Base-by-base conservation (phyloP, 1,139 yeast species). In the Entelexis paramagnoliae region DNA sequence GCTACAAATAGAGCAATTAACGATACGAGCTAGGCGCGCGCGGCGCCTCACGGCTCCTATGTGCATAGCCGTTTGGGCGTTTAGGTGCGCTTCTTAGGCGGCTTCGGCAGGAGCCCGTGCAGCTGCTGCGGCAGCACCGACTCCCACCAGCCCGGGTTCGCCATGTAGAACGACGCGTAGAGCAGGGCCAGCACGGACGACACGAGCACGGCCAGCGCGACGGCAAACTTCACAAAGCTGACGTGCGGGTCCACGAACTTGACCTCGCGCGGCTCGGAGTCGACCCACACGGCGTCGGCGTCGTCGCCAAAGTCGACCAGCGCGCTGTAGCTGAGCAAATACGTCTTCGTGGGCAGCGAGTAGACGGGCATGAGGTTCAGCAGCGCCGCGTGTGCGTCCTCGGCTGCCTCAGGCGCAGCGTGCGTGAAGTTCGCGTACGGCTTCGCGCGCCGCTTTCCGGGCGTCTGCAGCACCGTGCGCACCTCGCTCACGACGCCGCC, bases 211-310 rank as follows among this genome's bases (percentile, higher is more conserved):
- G 80, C 83, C 60, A 83, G 75, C 46, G 83, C 66, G 56, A 86
- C 66, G 63, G 86, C 76, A 66, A 83, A 80, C 29, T 89, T 78
- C 68, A 83, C 80, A 54, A 81, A 59, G 0, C 94, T 81, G 60
- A 87, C 71, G 51, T 81, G 75, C 36, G 75, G 76, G 60, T 87
- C 95, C n/a, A 67, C 66, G 55, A 87, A 75, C 33, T 72, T 66
- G 39, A 84, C 71, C 57, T 80, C 70, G 61, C 78, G 79, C 14
- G 34, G 43, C 41, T 51, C 56, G 28, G 57, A 38, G 45, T 51
- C 53, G 52, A 87, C 69, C 24, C 78, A 71, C 47, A 76, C 68
- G 41, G 73, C 72, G 47, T 76, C 68, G 41, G 73, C 72, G 61
- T 78, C 77, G 60, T 35, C 54, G 22, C 43, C 43, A 40, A 35